phyloP scores from a whole-genome alignment of 2,329 filamentous ascomycete species.

The Aspergillus jensenii region DNA sequence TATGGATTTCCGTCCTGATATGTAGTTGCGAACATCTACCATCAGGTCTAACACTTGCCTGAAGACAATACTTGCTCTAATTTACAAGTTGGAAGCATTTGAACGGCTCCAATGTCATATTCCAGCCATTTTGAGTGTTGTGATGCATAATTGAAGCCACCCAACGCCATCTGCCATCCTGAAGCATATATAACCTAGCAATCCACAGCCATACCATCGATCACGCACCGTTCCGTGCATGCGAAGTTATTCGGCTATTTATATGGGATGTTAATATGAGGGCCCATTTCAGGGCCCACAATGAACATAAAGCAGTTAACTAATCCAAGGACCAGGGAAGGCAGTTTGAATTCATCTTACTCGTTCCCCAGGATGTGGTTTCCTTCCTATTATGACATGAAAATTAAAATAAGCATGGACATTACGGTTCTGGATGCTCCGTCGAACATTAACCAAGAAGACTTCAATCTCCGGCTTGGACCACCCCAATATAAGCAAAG shows the following conservation, averaged over 20 bases:
- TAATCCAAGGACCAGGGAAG: neutral
- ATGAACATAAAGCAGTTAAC: neutral
- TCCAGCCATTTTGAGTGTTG: neutral
- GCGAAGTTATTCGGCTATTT: neutral
- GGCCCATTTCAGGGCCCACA: neutral
- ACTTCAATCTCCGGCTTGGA: conserved; percentile 48
- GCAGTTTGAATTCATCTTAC: conserved; percentile 6
- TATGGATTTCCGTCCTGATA: neutral
- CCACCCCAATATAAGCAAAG: conserved; percentile 44
- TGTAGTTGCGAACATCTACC: neutral
- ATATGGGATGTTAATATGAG: neutral
- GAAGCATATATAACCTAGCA: neutral
- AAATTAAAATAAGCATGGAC: conserved; percentile 45
- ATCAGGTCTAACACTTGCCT: neutral
- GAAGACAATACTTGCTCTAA: neutral
- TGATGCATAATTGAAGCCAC: neutral
- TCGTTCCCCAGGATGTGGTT: conserved; percentile 27
- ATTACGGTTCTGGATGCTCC: conserved; percentile 39
- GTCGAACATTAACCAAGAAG: conserved; percentile 45
- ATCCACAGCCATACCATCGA: neutral
- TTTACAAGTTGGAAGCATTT: too few relatives aligned
- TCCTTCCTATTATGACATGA: conserved; percentile 40
- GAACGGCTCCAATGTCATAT: too few relatives aligned
- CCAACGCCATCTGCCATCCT: neutral
- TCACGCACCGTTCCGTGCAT: neutral